A percentile compares a stretch with the other conserved stretches of the same genome.
These are phyloP conservation scores for Candida frijolesensis DNA, from an alignment of 1,139 yeast genomes.

Conservation along the genomic window DNA sequence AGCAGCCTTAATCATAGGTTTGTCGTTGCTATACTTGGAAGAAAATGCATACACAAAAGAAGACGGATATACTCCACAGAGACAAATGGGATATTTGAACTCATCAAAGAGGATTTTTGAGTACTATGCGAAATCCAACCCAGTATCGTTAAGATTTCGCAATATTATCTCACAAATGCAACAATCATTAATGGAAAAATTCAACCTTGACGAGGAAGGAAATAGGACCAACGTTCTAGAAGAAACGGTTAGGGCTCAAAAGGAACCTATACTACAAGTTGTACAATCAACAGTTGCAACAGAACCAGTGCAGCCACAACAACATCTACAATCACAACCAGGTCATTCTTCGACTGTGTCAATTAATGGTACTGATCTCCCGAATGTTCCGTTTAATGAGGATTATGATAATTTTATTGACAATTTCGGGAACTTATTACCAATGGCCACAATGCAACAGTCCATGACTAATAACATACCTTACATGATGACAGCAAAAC, in stretches of 20 bases:
- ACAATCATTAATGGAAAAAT: constrained; percentile 14
- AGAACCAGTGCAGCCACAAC: constrained; percentile 1
- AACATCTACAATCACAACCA: neutral
- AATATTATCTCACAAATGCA: constrained; percentile 16
- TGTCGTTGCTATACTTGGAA: constrained; percentile 16
- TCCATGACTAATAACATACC: constrained; percentile 8
- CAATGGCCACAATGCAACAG: constrained; percentile 14
- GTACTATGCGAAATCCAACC: constrained; percentile 14
- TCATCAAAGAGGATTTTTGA: constrained; percentile 15
- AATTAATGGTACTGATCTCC: neutral
- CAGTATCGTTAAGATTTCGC: constrained; percentile 15
- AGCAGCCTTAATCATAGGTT: constrained; percentile 18
- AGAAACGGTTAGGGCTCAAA: neutral
- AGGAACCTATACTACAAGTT: neutral
- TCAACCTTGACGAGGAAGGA: constrained; percentile 13
- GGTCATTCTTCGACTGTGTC: neutral
- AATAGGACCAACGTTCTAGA: constrained; percentile 2
- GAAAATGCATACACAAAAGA: constrained; percentile 10
- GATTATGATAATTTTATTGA: constrained; percentile 18
- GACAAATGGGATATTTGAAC: constrained; percentile 16
- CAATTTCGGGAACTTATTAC: constrained; percentile 14
- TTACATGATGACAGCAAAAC: constrained; percentile 9
- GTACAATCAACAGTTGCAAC: neutral
- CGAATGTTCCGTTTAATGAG: constrained; percentile 11
- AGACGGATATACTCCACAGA: constrained; percentile 13